Conservation (phyloP, 805 yeast genomes). For the Yarrowia hollandica region DNA sequence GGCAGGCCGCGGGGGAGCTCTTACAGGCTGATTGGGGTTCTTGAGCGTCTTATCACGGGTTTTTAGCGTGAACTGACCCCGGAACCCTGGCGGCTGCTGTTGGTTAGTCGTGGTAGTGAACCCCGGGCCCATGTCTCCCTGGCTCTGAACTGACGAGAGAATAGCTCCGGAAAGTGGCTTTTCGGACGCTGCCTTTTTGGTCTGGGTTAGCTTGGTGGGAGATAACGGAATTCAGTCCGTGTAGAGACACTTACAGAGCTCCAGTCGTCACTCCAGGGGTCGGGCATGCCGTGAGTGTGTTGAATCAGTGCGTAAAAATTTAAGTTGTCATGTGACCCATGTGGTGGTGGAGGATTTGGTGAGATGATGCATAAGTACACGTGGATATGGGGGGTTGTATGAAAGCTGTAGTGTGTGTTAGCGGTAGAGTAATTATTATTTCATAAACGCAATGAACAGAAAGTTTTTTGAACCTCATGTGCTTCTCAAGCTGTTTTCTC, state of each 20-base stretch:
- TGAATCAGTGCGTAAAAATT: neutral
- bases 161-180: constrained; percentile 20
- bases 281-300: constrained; percentile 23
- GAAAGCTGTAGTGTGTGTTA: neutral
- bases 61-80: constrained; percentile 23
- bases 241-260: neutral
- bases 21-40: neutral
- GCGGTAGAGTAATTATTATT: no score
- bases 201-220: neutral
- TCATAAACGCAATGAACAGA: no score
- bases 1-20: neutral
- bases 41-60: constrained; percentile 25
- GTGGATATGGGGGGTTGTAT: neutral
- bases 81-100: constrained; percentile 12
- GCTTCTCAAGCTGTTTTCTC: no score
- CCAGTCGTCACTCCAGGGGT: constrained; percentile 29
- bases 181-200: constrained; percentile 2
- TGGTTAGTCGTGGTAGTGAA: no score
- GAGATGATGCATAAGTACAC: neutral
- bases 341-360: neutral
- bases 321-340: constrained; percentile 23
- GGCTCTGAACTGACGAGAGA: neutral
- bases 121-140: neutral
- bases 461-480: no score
- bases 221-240: neutral